Evolutionary conservation across 371 early-diverging fungal species (phyloP), one percentile per base, ranked within the genome.

Genomic region (Entomophthora muscae): DNA sequence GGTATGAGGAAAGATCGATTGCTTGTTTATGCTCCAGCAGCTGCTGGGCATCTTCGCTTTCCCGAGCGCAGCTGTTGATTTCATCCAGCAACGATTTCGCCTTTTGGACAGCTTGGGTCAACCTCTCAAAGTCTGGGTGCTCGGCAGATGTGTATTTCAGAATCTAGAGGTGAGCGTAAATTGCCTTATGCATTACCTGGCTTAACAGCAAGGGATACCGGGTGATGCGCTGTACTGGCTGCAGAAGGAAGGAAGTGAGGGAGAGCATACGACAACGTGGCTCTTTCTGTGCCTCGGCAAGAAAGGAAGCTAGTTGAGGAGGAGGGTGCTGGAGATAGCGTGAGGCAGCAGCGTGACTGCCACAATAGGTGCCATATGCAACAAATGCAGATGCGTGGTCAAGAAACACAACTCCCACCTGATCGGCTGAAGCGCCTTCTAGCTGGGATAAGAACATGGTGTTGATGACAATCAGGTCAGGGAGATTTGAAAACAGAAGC

Each of bases 151-250:
- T 94, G 67, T 86, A 86, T 59, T 91, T 82, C 53, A 93, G 73
- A 58, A 95, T 84, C 73, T 83, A 69, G 17, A 23, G 28, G 52
- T 54, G 23, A 60, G 56, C 3, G 30, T 26, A 22, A 55, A 22
- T 32, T 5, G 1, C 42, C 1, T n/a, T 1, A 28, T 62, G 1
- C 32, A 33, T 24, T 75, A 78, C 83, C 73, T 92, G 86, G 56
- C 86, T 83, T 53, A 95, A 74, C 3, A 97, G 73, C 31, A 97
- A 77, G 1, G 95, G 86, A 71, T 94, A 94, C 71, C 93, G 75
- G 32, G 92, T 93, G 31, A 97, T 85, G 52, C 98, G 81, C 70
- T 97, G 96, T 73, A 95, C 83, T 3, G 98, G 98, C 42, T 89
- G 78, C 31, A 97, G 74, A 64, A 96, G 71, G 66, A 88, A 96